A percentile compares a stretch with the other conserved stretches of the same genome.
These are phyloP conservation scores for Trichophyton verrucosum DNA, from an alignment of 2,329 filamentous ascomycete genomes.

Conservation along the genomic window DNA sequence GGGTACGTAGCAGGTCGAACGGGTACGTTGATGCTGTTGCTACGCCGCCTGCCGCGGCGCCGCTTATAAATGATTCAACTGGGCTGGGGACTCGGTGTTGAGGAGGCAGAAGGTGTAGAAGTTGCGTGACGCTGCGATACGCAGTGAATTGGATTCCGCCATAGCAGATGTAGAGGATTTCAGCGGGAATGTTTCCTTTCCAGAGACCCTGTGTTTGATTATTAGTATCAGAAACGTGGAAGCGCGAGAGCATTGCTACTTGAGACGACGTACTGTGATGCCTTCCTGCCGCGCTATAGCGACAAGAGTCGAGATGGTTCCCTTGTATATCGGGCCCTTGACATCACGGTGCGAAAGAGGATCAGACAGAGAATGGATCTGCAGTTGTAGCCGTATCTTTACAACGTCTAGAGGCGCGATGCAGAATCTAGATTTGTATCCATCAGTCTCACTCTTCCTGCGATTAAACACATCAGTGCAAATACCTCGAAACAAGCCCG, in stretches of 20 bases:
- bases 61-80: constrained; percentile 70
- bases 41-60: constrained; percentile 67
- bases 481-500: constrained; percentile 74
- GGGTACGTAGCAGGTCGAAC: constrained; percentile 79
- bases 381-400: constrained; percentile 94
- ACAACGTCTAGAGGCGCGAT: constrained; percentile 93
- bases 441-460: no score
- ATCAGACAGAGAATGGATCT: constrained; percentile 71
- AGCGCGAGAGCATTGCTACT: not conserved
- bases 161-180: constrained; percentile 87
- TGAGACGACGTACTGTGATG: constrained; percentile 43
- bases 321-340: constrained; percentile 47
- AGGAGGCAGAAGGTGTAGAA: constrained; percentile 45
- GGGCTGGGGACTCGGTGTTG: constrained; percentile 46
- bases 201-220: constrained; percentile 50
- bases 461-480: no score
- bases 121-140: constrained; percentile 63
- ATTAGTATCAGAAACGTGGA: not conserved
- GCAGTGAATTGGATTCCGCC: constrained; percentile 78
- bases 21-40: constrained; percentile 83
- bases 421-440: constrained; percentile 53
- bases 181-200: constrained; percentile 96
- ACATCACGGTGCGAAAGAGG: constrained; percentile 47
- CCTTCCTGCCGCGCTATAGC: constrained; percentile 73
- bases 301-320: constrained; percentile 61